These are phyloP conservation scores for Tolypocladium guangdongense DNA, from an alignment of 2,329 filamentous ascomycete genomes.

Conservation along the genomic window DNA sequence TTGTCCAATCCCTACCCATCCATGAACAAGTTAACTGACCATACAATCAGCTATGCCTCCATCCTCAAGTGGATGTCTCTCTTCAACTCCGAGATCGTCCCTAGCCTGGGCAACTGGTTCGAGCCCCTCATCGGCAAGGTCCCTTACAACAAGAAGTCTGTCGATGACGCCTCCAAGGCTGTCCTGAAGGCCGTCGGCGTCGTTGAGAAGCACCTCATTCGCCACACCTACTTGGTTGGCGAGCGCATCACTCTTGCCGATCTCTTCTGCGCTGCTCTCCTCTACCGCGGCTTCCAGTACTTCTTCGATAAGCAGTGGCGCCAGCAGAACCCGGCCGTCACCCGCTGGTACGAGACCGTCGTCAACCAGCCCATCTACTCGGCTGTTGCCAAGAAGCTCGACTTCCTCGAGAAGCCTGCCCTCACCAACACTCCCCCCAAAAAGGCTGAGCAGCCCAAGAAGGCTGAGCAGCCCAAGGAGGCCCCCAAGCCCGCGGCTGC, in stretches of 20 bases:
- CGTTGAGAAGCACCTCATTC: slow-evolving; percentile 76
- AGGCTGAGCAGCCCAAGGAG: slow-evolving; percentile 47
- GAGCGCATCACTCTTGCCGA: slow-evolving; percentile 97
- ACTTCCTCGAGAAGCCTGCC: slow-evolving; percentile 75
- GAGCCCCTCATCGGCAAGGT: slow-evolving; percentile 70
- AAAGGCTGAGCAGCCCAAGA: slow-evolving; percentile 56
- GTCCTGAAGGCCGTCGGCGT: slow-evolving; percentile 57
- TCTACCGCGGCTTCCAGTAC: slow-evolving; percentile 82
- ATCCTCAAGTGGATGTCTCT: slow-evolving; percentile 98
- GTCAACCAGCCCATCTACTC: slow-evolving; percentile 88
- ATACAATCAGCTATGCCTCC: slow-evolving; percentile 61
- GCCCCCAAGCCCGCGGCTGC: slow-evolving; percentile 49
- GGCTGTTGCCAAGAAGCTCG: slow-evolving; percentile 62
- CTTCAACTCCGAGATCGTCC: slow-evolving; percentile 80
- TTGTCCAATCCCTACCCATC: not conserved
- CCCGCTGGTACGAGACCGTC: slow-evolving; percentile 92
- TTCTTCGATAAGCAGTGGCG: slow-evolving; percentile 92
- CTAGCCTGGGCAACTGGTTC: slow-evolving; percentile 69
- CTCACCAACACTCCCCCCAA: slow-evolving; percentile 60
- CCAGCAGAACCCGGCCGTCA: slow-evolving; percentile 67
- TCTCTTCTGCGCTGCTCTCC: slow-evolving; percentile 68
- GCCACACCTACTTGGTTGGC: slow-evolving; percentile 95
- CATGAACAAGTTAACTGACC: not conserved
- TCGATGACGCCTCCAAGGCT: slow-evolving; percentile 67
- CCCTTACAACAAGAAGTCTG: slow-evolving; percentile 95